phyloP scores from a whole-genome alignment of 2,329 filamentous ascomycete genomes.

The Orbilia brochopaga region DNA sequence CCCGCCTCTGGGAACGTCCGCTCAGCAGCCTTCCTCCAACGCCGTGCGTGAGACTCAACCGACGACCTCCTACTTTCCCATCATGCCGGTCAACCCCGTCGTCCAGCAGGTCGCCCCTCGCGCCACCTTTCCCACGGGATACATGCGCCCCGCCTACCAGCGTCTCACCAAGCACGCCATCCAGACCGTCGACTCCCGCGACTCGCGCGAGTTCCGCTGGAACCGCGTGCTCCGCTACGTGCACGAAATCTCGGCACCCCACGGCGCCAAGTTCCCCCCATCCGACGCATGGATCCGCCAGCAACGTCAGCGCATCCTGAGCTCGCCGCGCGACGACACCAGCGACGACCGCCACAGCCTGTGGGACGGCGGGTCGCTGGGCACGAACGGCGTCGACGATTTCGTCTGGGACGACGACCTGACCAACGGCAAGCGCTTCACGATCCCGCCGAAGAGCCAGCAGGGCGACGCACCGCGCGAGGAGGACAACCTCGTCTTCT shows the following conservation, averaged over 20 bases:
- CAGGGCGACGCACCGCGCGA: slow-evolving; percentile 38
- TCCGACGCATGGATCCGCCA: slow-evolving; percentile 41
- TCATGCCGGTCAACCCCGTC: slow-evolving; percentile 53
- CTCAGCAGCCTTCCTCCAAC: slow-evolving; percentile 34
- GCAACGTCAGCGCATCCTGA: slow-evolving; percentile 37
- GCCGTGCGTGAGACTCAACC: slow-evolving; percentile 17
- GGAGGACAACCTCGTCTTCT: slow-evolving; percentile 40
- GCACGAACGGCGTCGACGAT: slow-evolving; percentile 55
- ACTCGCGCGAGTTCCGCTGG: slow-evolving; percentile 55
- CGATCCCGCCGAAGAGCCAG: slow-evolving; percentile 46
- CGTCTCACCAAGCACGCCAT: slow-evolving; percentile 53
- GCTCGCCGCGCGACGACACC: slow-evolving; percentile 27
- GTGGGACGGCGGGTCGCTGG: slow-evolving; percentile 55
- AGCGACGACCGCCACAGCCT: slow-evolving; percentile 48
- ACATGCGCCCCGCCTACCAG: slow-evolving; percentile 42
- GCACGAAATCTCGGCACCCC: slow-evolving; percentile 51
- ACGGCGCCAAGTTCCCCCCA: slow-evolving; percentile 36
- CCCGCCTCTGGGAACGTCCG: slow-evolving; percentile 52
- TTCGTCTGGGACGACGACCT: slow-evolving; percentile 55
- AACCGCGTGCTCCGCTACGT: slow-evolving; percentile 55
- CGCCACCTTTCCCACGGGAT: slow-evolving; percentile 38
- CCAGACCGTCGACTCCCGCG: slow-evolving; percentile 53
- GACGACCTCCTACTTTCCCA: slow-evolving; percentile 48
- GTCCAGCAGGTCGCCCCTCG: slow-evolving; percentile 52
- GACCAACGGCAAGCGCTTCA: slow-evolving; percentile 50